Base-by-base conservation (phyloP, 345 rosid species). In the Trapa bicornis region DNA sequence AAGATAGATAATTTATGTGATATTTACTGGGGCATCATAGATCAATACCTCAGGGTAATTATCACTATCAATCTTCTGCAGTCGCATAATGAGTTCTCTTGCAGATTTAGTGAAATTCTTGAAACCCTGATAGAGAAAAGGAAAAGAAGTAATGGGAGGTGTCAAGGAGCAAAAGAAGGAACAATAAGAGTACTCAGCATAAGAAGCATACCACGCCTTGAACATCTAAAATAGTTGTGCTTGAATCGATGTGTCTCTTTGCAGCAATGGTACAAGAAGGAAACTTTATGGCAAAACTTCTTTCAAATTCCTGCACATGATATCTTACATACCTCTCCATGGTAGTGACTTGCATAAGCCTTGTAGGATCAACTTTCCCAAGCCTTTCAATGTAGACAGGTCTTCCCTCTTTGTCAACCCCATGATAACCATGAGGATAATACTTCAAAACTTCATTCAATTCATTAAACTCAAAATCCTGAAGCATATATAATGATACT, bases 21-120 rank as follows among this genome's bases (percentile, higher is more conserved):
- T 45, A 45, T 45, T 45, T 45, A 45, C 2, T 45, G 11, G 29
- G 29, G 29, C 29, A 22, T 22, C 43, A 41, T 1, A 45, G 5
- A 45, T 45, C 48, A 45, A 73, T 65, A 91, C 99, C 97, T 94
- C 99, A 29, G 99, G 99, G 78, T 91, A 94, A 75, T 94, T 94
- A 77, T 94, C 97, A 66, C 96, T 94, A 74, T 94, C 99, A 78
- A 94, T 82, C 81, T 89, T 94, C 81, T 94, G 99, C 70, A 94
- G 80, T 53, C 96, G 89, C 75, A 80, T 79, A 63, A 94, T 80
- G 75, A 94, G 96, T 5, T 94, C 99, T 61, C 99, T 81, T n/a
- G 99, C 99, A 81, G 86, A 85, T 80, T 94, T 91, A 62, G 85
- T 89, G 42, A 94, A 87, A 77, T 87, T 91, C 84, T 95, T 94